A percentile compares a stretch with the other conserved stretches of the same genome.
Conservation (phyloP, 306 rosid genomes). For the Prunus mume region DNA sequence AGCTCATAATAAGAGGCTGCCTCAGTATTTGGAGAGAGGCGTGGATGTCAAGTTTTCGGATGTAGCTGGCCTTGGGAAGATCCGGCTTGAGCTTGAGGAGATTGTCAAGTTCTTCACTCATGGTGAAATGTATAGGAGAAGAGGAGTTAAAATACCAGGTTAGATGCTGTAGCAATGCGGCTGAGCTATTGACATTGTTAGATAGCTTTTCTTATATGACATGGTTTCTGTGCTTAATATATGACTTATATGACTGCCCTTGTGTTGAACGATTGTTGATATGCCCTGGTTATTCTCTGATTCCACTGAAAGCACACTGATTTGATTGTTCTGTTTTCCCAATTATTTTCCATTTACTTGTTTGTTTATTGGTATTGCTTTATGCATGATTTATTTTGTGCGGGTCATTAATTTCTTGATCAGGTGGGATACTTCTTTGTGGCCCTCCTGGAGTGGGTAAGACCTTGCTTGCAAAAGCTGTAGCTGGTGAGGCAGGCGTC, state of each 20-base stretch:
- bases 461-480: conserved; percentile 97
- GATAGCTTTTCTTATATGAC: conserved; percentile 1
- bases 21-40: conserved; percentile 89
- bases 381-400: conserved; percentile 16
- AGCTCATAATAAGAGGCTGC: conserved; percentile 66
- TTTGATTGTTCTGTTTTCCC: background rate
- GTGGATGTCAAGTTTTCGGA: conserved; percentile 91
- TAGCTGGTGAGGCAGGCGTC: conserved; percentile 99
- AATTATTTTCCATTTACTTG: background rate
- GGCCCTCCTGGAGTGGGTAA: conserved; percentile 99
- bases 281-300: background rate
- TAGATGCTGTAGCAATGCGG: conserved; percentile 13
- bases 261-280: background rate
- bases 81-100: conserved; percentile 96
- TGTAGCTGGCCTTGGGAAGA: conserved; percentile 96
- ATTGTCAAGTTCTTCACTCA: conserved; percentile 97
- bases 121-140: conserved; percentile 91
- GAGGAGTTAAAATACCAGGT: conserved; percentile 99
- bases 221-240: background rate
- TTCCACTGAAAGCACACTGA: background rate
- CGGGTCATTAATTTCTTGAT: conserved; percentile 38
- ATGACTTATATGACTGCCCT: background rate
- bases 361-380: background rate
- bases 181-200: conserved; percentile 6
- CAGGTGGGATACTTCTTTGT: conserved; percentile 98